Evolutionary conservation across 2,329 filamentous ascomycete species (phyloP).

Genomic region (Aquanectria penicillioides): DNA sequence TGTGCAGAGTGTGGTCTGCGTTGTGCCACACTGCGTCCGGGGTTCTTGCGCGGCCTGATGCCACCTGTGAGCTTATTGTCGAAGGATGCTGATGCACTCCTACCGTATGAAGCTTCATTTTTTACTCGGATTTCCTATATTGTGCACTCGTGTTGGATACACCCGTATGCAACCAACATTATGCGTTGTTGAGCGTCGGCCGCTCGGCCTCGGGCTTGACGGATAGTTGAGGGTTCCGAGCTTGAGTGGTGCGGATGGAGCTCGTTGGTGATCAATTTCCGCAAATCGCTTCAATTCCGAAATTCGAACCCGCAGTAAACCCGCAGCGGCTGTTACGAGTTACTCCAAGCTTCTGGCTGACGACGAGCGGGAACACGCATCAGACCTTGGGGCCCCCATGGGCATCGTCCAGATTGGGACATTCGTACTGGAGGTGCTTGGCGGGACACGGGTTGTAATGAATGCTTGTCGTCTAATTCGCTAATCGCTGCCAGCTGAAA

Average conservation of each 20-base stretch:
- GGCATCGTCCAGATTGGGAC: neutral
- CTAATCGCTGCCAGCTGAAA: neutral
- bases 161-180: too few species aligned
- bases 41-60: too few species aligned
- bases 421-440: slow-evolving; percentile 3
- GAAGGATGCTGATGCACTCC: neutral
- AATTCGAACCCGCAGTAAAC: neutral
- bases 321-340: neutral
- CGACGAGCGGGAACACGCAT: neutral
- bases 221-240: too few species aligned
- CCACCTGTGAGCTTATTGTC: neutral
- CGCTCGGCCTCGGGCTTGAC: neutral
- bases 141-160: too few species aligned
- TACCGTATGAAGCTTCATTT: neutral
- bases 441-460: neutral
- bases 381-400: neutral
- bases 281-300: too few species aligned
- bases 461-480: slow-evolving; percentile 27
- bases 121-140: neutral
- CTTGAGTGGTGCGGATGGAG: too few species aligned
- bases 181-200: too few species aligned
- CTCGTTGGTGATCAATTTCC: too few species aligned
- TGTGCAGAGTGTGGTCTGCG: neutral
- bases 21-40: too few species aligned
- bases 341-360: neutral